Evolutionary conservation across 495 filamentous ascomycete species (phyloP), one percentile per base, ranked within the genome.

Genomic region (Penicillium canariense): DNA sequence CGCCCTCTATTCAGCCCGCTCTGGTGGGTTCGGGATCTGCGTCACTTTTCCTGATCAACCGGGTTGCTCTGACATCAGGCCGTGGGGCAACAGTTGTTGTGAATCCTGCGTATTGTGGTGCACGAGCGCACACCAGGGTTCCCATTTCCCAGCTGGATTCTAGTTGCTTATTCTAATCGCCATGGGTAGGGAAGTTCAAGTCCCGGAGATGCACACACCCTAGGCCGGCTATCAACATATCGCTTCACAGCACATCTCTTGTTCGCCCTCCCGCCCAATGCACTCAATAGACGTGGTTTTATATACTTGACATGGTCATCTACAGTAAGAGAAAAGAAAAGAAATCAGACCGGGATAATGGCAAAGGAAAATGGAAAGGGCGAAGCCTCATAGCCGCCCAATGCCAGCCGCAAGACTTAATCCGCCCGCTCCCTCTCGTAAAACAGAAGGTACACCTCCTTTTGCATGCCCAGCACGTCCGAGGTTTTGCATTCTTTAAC

Each of bases 381-480:
- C 17, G 39, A 53, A 46, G 0, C 20, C 10, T 49, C 28, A 53
- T 2, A 50, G 46, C 3, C 43, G 43, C 18, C 55, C 45, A 48
- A 42, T 43, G 5, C 32, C 38, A 15, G 25, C 52, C 30, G 34
- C 48, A 4, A 43, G 50, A 34, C 54, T 58, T 8, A 44, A 11
- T 65, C 59, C n/a, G 65, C 60, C 32, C 61, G 75, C 58, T 90
- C 88, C 55, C 92, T 69, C 69, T 97, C 93, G 65, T 99, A 99
- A 67, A 99, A 99, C 23, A 99, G 74, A 60, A 99, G 72, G 68
- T 97, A 99, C 0, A 97, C 93, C 68, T 97, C 94, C 58, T 85
- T 87, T 68, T 97, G 91, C 93, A 97, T 96, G 9, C 81, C 81
- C 49, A 99, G 65, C 18, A 99, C 90, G 48, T 99, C 93, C 45